Evolutionary conservation across 805 yeast species (phyloP), one percentile per base, ranked within the genome.

Genomic region (Pichia ethanolica): DNA sequence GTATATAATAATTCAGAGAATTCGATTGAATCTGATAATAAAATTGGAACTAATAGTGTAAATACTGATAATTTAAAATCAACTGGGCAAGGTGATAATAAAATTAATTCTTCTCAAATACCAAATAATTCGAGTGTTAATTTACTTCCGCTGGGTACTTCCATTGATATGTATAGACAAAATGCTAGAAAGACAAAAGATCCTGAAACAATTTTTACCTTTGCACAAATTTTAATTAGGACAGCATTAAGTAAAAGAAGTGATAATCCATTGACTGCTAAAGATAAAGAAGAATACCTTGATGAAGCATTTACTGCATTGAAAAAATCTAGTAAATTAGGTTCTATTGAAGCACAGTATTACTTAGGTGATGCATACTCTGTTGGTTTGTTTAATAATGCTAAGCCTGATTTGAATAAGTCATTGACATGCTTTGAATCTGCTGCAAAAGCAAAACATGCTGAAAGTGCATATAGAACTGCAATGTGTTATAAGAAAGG

Each of bases 401-500:
- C 90, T 1, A 86, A 85, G 63, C 72, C 83, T 10, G 96, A 90
- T 46, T 75, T 83, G 57, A 79, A 77, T 54, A 90, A 86, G 56
- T 85, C 97, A 1, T 83, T 88, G 58, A 57, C 65, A 2, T 74
- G 87, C 49, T 93, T 93, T 64, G 89, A 84, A 61, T 72, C 86
- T 35, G 96, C 98, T 7, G 97, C 97, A 3, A 91, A 93, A 63
- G 91, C 88, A 58, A 93, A 91, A 30, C 98, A 91, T 64, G 76
- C 86, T 5, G 98, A 91, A 64, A 80, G 93, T 44, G 89, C 96
- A 1, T 93, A 86, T 67, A 78, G 98, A 58, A 86, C 96, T 0
- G 88, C 97, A 0, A 78, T 86, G 48, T 91, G 97, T 67, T 86
- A 83, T 58, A 96, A 90, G 66, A 95, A 89, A 67, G 99, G 99